Evolutionary conservation across 1,139 yeast genomes (phyloP).

Genomic region (Geotrichum fermentans): DNA sequence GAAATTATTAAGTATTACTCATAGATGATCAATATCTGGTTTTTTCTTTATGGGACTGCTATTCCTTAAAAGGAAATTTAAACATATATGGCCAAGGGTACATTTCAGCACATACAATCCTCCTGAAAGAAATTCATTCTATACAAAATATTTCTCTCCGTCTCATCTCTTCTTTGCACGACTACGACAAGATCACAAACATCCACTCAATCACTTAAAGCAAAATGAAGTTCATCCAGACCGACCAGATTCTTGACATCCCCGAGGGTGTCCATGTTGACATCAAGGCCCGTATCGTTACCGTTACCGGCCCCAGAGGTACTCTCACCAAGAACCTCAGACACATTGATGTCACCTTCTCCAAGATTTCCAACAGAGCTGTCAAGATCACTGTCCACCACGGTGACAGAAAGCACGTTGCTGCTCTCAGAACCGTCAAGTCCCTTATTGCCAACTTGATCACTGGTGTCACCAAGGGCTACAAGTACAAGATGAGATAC

Average conservation of each 20-base stretch:
- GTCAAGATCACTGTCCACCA: slow-evolving; percentile 91
- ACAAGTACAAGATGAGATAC: slow-evolving; percentile 99
- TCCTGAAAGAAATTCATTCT: no score
- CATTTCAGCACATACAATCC: no score
- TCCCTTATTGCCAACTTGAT: slow-evolving; percentile 89
- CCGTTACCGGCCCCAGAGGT: slow-evolving; percentile 99
- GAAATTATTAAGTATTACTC: no score
- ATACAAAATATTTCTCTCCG: neutral
- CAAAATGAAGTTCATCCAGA: slow-evolving; percentile 86
- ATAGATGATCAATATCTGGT: no score
- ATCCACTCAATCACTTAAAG: neutral
- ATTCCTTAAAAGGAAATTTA: neutral
- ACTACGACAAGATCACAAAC: neutral
- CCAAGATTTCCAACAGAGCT: slow-evolving; percentile 63
- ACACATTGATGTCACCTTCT: slow-evolving; percentile 93
- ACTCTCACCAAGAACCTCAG: slow-evolving; percentile 82
- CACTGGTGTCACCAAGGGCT: slow-evolving; percentile 99
- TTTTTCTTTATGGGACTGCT: neutral
- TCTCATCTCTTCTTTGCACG: neutral
- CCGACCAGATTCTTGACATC: slow-evolving; percentile 84
- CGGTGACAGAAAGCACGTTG: slow-evolving; percentile 99
- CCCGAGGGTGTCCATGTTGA: slow-evolving; percentile 92
- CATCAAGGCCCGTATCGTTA: slow-evolving; percentile 87
- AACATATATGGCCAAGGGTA: neutral
- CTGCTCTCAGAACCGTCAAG: slow-evolving; percentile 98